These are phyloP conservation scores for Pichia sp. DNA, from an alignment of 1,139 yeast species.

Conservation along the genomic window DNA sequence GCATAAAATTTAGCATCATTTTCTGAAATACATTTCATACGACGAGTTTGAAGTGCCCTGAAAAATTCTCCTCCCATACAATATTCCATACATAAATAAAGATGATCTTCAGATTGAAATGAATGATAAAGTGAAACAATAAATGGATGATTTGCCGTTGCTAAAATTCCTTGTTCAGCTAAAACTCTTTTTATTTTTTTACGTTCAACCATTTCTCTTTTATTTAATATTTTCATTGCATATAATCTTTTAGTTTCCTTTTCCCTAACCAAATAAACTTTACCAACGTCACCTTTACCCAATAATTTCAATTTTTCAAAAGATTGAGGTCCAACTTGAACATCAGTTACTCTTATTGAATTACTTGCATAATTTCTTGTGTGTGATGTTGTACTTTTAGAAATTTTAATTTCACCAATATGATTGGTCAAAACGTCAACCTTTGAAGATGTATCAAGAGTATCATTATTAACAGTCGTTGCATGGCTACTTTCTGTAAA, in stretches of 20 bases:
- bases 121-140: constrained; percentile 95
- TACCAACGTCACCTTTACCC: constrained; percentile 98
- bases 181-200: constrained; percentile 90
- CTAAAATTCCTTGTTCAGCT: constrained; percentile 94
- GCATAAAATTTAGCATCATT: constrained; percentile 91
- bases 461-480: constrained; percentile 1
- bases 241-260: constrained; percentile 66
- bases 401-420: constrained; percentile 45
- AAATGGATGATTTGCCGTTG: constrained; percentile 94
- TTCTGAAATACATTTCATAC: constrained; percentile 78
- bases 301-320: constrained; percentile 82
- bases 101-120: constrained; percentile 85
- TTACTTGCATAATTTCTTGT: constrained; percentile 61
- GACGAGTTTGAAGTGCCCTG: constrained; percentile 89
- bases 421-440: constrained; percentile 42
- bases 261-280: constrained; percentile 86
- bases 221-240: constrained; percentile 89
- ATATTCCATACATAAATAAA: constrained; percentile 97
- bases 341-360: constrained; percentile 67
- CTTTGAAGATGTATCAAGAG: background rate
- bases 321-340: constrained; percentile 77
- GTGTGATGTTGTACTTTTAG: constrained; percentile 21
- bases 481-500: constrained; percentile 16
- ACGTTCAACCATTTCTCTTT: constrained; percentile 90
- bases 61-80: constrained; percentile 99